phyloP scores from a whole-genome alignment of 2,329 filamentous ascomycete genomes.

The Eutypella sp. region DNA sequence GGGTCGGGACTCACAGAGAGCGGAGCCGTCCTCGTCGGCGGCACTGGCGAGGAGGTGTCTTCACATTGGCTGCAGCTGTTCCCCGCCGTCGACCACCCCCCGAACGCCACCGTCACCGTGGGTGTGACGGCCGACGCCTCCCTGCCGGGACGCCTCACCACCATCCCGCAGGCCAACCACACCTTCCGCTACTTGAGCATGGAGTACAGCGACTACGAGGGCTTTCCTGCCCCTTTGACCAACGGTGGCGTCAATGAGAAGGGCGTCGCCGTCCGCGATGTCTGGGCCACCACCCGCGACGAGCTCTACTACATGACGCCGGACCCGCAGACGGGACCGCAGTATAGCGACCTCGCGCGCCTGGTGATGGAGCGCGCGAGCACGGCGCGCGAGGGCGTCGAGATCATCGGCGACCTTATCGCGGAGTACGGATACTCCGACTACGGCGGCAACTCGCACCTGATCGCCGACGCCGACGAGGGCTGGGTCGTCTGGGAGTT shows the following conservation, averaged over 20 bases:
- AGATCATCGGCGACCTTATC: conserved; percentile 35
- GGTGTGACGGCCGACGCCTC: conserved; percentile 35
- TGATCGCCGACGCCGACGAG: conserved; percentile 31
- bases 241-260: conserved; percentile 39
- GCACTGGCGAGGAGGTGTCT: conserved; percentile 43
- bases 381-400: conserved; percentile 35
- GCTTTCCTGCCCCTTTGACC: conserved; percentile 37
- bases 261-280: conserved; percentile 35
- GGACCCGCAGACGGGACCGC: conserved; percentile 33
- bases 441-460: conserved; percentile 38
- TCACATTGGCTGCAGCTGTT: conserved; percentile 44
- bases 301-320: conserved; percentile 36
- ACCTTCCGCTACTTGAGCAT: conserved; percentile 24
- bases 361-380: conserved; percentile 35
- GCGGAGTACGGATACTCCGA: conserved; percentile 35
- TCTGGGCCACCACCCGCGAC: conserved; percentile 35
- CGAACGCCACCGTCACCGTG: conserved; percentile 37
- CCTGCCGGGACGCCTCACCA: conserved; percentile 25
- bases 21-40: conserved; percentile 38
- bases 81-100: conserved; percentile 32
- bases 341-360: conserved; percentile 36
- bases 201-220: conserved; percentile 33
- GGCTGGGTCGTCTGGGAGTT: conserved; percentile 26
- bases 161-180: conserved; percentile 20
- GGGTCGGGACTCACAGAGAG: conserved; percentile 39